phyloP scores from a whole-genome alignment of 495 filamentous ascomycete genomes.

The Wilcoxina mikolae region DNA sequence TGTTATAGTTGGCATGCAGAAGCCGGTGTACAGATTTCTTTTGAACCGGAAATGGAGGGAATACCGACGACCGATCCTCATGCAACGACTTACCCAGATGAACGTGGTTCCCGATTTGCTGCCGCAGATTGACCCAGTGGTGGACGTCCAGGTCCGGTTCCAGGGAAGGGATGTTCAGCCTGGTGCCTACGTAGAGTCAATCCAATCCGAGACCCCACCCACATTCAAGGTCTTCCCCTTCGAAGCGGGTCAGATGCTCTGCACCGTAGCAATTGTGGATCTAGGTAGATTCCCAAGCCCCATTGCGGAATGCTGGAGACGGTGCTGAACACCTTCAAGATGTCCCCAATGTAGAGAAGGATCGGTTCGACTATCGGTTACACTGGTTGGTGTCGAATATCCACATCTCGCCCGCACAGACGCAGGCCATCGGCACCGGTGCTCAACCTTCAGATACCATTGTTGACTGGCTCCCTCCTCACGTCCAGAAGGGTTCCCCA shows the following conservation, averaged over 20 bases:
- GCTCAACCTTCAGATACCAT: slow-evolving; percentile 47
- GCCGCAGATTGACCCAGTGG: slow-evolving; percentile 59
- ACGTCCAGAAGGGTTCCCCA: slow-evolving; percentile 73
- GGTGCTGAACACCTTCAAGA: slow-evolving; percentile 33
- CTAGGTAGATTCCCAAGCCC: slow-evolving; percentile 29
- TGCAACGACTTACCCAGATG: slow-evolving; percentile 81
- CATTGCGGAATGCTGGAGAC: not conserved
- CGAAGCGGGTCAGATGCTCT: slow-evolving; percentile 60
- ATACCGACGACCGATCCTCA: slow-evolving; percentile 56
- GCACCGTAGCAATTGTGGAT: slow-evolving; percentile 74
- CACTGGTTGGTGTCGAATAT: slow-evolving; percentile 69
- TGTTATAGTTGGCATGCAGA: slow-evolving; percentile 47
- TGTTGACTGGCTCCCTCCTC: slow-evolving; percentile 70
- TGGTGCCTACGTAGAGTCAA: slow-evolving; percentile 61
- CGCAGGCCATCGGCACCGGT: slow-evolving; percentile 36
- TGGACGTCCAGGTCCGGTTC: slow-evolving; percentile 70
- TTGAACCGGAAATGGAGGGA: slow-evolving; percentile 76
- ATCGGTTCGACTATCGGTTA: slow-evolving; percentile 62
- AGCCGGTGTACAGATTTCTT: slow-evolving; percentile 88
- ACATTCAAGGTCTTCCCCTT: slow-evolving; percentile 74
- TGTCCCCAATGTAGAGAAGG: slow-evolving; percentile 64
- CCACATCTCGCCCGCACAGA: slow-evolving; percentile 37
- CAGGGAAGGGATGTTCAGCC: slow-evolving; percentile 48
- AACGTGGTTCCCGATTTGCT: slow-evolving; percentile 87
- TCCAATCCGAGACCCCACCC: slow-evolving; percentile 50